Percentiles rank a stretch among this genome's conserved stretches.
Evolutionary conservation across 306 rosid genomes (phyloP).

Genomic region (Macrotyloma uniflorum): DNA sequence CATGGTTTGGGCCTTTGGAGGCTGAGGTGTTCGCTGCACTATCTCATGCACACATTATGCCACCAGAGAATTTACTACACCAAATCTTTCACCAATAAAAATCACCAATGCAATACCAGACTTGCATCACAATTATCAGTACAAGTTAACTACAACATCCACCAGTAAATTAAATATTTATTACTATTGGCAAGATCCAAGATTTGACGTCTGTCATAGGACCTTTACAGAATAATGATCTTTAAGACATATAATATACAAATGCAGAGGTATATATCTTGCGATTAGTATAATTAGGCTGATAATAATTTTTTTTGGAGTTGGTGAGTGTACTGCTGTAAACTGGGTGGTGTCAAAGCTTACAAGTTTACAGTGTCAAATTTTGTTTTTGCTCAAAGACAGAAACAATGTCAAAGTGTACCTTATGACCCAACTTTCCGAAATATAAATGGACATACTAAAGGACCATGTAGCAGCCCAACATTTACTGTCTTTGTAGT

Average conservation of each 20-base stretch:
- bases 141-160: background rate
- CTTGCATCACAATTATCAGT: background rate
- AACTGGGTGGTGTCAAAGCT: no score
- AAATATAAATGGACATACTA: background rate
- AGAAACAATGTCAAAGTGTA: background rate
- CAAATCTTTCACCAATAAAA: background rate
- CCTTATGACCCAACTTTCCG: background rate
- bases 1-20: background rate
- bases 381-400: background rate
- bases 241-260: background rate
- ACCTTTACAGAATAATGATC: background rate
- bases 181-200: slow-evolving; percentile 34
- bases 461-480: background rate
- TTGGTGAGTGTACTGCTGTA: background rate
- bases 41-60: background rate
- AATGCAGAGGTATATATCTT: background rate
- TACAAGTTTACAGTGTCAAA: background rate
- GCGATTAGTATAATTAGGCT: background rate
- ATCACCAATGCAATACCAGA: background rate
- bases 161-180: background rate
- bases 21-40: background rate
- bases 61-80: background rate
- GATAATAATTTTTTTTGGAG: background rate
- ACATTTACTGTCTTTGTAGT: background rate
- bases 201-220: slow-evolving; percentile 20